These are phyloP conservation scores for Saturnispora ahearnii DNA, from an alignment of 805 yeast genomes.

Conservation along the genomic window DNA sequence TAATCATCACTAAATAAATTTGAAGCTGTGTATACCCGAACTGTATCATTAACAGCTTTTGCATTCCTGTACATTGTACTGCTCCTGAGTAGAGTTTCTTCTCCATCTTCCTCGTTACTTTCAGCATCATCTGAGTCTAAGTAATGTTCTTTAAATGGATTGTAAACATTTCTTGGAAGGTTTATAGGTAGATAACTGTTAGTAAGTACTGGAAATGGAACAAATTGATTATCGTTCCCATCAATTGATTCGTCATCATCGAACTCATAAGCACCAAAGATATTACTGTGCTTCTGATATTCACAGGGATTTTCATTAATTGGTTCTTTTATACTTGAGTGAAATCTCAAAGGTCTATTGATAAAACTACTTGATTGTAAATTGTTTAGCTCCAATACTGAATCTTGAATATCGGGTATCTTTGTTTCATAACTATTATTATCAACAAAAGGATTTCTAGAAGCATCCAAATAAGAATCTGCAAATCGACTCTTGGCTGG, in stretches of 20 bases:
- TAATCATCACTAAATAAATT: conserved; percentile 3
- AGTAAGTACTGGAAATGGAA: conserved; percentile 27
- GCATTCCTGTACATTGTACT: conserved; percentile 12
- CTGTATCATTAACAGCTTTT: conserved; percentile 14
- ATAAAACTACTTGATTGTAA: not conserved
- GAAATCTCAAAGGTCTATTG: not conserved
- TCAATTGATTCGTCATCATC: conserved; percentile 18
- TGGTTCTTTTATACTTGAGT: not conserved
- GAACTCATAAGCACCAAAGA: conserved; percentile 21
- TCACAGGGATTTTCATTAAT: conserved; percentile 2
- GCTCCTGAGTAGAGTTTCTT: not conserved
- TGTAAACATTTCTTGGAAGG: conserved; percentile 21
- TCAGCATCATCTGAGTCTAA: conserved; percentile 7
- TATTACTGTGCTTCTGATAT: conserved; percentile 2
- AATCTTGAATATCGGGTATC: conserved; percentile 1
- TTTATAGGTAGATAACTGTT: conserved; percentile 29
- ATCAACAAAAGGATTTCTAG: not conserved
- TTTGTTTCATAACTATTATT: not conserved
- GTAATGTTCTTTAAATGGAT: conserved; percentile 24
- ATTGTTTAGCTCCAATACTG: not conserved
- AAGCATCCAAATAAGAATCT: conserved; percentile 1
- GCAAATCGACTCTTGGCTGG: conserved; percentile 9
- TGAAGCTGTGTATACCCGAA: conserved; percentile 9
- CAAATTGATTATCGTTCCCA: conserved; percentile 22
- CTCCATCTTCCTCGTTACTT: not conserved